phyloP scores from a whole-genome alignment of 148 eudicot genomes.

The Selenicereus undatus region DNA sequence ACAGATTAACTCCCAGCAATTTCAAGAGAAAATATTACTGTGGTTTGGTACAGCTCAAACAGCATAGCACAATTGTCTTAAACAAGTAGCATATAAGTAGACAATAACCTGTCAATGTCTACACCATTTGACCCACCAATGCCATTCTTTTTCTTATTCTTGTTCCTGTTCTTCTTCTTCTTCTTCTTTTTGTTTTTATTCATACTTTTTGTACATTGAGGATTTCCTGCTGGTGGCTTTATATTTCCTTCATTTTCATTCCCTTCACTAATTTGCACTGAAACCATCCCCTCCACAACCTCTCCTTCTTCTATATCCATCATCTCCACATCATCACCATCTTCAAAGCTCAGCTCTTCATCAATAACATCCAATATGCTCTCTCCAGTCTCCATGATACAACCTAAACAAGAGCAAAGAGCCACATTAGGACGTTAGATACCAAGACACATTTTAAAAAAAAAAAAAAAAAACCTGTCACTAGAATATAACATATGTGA shows the following conservation, averaged over 20 bases:
- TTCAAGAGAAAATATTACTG: too few relatives aligned
- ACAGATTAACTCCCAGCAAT: too few relatives aligned
- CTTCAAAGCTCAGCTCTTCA: conserved; percentile 48
- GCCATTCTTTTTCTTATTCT: conserved; percentile 42
- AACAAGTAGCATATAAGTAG: neutral
- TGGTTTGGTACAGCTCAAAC: neutral
- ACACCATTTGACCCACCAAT: conserved; percentile 37
- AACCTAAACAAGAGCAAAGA: conserved; percentile 18
- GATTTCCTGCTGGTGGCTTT: conserved; percentile 25
- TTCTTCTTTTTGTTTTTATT: conserved; percentile 36
- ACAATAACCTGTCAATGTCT: conserved; percentile 53
- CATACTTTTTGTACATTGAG: conserved; percentile 35
- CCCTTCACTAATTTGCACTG: conserved; percentile 24
- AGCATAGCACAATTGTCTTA: neutral
- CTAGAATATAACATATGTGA: neutral
- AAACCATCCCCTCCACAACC: conserved; percentile 37
- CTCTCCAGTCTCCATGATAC: conserved; percentile 54
- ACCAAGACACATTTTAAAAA: neutral
- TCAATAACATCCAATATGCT: conserved; percentile 51
- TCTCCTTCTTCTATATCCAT: conserved; percentile 85
- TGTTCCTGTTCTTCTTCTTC: conserved; percentile 46
- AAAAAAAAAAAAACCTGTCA: neutral
- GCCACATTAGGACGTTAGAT: neutral
- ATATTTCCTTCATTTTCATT: conserved; percentile 25
- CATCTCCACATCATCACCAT: conserved; percentile 66